Conservation (phyloP, 2,329 filamentous ascomycete genomes). For the Pestalotiopsis sp. region DNA sequence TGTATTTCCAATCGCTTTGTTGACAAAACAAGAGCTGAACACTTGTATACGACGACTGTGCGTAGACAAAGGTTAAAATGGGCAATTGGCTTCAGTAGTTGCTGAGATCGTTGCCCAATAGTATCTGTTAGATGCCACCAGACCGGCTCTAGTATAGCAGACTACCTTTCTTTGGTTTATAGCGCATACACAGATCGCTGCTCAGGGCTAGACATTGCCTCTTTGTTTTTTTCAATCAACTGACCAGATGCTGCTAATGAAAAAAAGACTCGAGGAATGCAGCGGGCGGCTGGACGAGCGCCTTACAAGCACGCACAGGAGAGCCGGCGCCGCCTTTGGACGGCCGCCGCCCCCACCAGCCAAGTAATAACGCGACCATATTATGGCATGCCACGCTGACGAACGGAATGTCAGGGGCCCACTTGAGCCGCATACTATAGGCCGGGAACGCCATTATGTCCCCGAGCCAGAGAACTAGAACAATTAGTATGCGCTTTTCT, state of each 20-base stretch:
- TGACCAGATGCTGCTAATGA: not conserved
- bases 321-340: not conserved
- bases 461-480: not conserved
- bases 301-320: not conserved
- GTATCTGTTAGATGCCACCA: not conserved
- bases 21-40: not conserved
- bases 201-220: not conserved
- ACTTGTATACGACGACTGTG: not conserved
- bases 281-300: not conserved
- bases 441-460: not conserved
- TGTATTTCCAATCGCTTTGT: not conserved
- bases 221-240: not conserved
- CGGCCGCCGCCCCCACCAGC: not conserved
- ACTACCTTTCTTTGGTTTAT: not conserved
- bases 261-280: not conserved
- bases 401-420: not conserved
- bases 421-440: conserved; percentile 12
- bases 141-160: not conserved
- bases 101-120: not conserved
- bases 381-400: not conserved
- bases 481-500: not conserved
- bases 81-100: not conserved
- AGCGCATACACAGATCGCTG: not conserved
- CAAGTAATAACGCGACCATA: not conserved
- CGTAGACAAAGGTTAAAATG: not conserved